Percentiles rank a stretch among this genome's conserved stretches.
Evolutionary conservation across 2,329 filamentous ascomycete genomes (phyloP).

Genomic region (Cladosporium sp.): DNA sequence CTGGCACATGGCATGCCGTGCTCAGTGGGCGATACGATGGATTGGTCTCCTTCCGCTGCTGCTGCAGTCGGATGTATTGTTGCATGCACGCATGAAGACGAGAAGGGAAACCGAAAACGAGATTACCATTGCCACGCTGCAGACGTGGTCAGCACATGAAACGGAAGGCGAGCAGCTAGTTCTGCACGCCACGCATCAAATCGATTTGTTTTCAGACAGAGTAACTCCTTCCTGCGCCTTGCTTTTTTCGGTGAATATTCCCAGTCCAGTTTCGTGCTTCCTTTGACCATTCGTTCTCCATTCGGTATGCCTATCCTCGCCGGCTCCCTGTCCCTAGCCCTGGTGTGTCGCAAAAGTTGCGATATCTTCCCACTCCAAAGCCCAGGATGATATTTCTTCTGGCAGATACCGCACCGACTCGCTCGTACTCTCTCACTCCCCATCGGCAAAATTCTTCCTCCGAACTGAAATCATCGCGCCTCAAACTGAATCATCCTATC

Average conservation of each 20-base stretch:
- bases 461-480: conserved; percentile 55
- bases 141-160: not conserved
- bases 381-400: too few species aligned
- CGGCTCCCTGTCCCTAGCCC: too few species aligned
- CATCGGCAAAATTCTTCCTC: not conserved
- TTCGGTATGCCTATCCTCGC: not conserved
- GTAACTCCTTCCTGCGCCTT: conserved; percentile 10
- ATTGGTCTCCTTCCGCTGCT: too few species aligned
- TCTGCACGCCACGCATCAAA: conserved; percentile 4
- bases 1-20: too few species aligned
- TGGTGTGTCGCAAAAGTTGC: too few species aligned
- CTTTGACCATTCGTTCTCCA: not conserved
- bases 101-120: not conserved
- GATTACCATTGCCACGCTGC: not conserved
- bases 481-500: conserved; percentile 96
- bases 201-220: conserved; percentile 8
- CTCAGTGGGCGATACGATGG: too few species aligned
- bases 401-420: too few species aligned
- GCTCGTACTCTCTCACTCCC: too few species aligned
- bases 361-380: too few species aligned
- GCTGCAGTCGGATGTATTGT: too few species aligned
- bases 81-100: not conserved
- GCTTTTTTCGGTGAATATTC: not conserved
- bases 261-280: not conserved
- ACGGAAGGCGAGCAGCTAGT: conserved; percentile 2